Evolutionary conservation across 495 filamentous ascomycete genomes (phyloP).

Genomic region (Aspergillus baeticus): DNA sequence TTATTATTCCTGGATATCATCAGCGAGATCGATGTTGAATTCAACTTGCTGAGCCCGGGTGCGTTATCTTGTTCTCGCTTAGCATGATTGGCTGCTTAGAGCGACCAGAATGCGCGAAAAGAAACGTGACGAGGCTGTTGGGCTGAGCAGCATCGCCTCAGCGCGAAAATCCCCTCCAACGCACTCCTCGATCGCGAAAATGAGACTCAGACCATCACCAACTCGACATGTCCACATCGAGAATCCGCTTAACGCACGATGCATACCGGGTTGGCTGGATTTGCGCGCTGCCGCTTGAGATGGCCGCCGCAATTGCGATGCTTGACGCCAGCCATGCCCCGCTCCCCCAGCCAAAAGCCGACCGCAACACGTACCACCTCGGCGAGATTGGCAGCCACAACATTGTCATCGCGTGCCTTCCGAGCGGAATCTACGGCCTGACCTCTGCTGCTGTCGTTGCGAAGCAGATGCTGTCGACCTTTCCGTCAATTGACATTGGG

Average conservation of each 20-base stretch:
- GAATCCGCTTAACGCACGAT: not conserved
- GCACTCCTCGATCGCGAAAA: too few species aligned
- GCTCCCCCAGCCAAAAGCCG: slow-evolving; percentile 11
- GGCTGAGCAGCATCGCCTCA: too few species aligned
- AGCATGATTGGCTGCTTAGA: too few species aligned
- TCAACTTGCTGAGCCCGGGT: too few species aligned
- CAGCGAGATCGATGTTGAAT: too few species aligned
- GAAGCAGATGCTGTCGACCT: slow-evolving; percentile 24
- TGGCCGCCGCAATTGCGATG: slow-evolving; percentile 27
- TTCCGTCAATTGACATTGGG: slow-evolving; percentile 21
- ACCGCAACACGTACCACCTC: slow-evolving; percentile 33
- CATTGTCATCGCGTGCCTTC: slow-evolving; percentile 34
- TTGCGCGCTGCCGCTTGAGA: slow-evolving; percentile 19
- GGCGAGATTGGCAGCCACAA: slow-evolving; percentile 31
- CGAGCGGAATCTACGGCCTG: slow-evolving; percentile 25
- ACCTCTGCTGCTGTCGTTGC: slow-evolving; percentile 25
- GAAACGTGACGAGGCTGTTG: too few species aligned
- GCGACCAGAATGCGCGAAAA: too few species aligned
- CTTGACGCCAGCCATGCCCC: slow-evolving; percentile 27
- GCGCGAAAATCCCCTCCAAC: too few species aligned
- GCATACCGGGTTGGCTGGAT: slow-evolving; percentile 2
- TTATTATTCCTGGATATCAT: too few species aligned
- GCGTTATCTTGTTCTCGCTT: too few species aligned
- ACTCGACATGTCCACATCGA: too few species aligned
- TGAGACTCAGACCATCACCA: too few species aligned